Base-by-base conservation (phyloP, 805 yeast genomes). In the Cyberlindnera bimundalis region DNA sequence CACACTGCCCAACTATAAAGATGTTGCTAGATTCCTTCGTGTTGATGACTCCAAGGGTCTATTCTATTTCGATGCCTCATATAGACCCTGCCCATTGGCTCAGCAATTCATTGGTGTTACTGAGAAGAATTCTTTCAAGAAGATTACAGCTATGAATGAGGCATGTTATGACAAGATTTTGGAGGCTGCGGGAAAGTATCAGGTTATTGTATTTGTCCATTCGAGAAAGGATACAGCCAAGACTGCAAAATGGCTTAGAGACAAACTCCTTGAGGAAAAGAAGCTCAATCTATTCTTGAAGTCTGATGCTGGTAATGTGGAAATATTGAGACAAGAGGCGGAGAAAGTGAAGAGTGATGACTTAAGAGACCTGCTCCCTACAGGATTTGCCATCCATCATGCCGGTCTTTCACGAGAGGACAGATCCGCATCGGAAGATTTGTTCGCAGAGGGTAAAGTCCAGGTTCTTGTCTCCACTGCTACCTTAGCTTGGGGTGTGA, bases 401-500 rank as follows among this genome's bases (percentile, higher is more conserved):
- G 97, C 97, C 27, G 97, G 97, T 26, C 68, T 89, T 49, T 66
- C 77, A 14, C 76, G 78, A 48, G 69, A 68, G 6, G 96, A 90
- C 59, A 73, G 96, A 58, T 72, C 82, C 2, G 71, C 79, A 4
- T 79, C 89, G 0, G 97, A 89, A 61, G 95, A 87, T 56, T 65
- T 87, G 29, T 89, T 89, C 66, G 93, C 95, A 1, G 93, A 82
- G 49, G 96, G 96, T 3, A 79, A 84, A 45, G 64, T 87, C n/a
- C 84, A 80, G 52, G 84, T 89, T 1, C 67, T 89, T 42, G 90
- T 90, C 1, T 87, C 95, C 0, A 89, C 97, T 3, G 95, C 96
- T 0, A 89, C 97, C 0, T 73, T 89, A 45, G 96, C 97, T 0
- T 89, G 97, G 97, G 97, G 97, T 73, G 96, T 89, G 24, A 89